These are phyloP conservation scores for Nigrospora sphaerica DNA, from an alignment of 2,329 filamentous ascomycete species.

Conservation along the genomic window DNA sequence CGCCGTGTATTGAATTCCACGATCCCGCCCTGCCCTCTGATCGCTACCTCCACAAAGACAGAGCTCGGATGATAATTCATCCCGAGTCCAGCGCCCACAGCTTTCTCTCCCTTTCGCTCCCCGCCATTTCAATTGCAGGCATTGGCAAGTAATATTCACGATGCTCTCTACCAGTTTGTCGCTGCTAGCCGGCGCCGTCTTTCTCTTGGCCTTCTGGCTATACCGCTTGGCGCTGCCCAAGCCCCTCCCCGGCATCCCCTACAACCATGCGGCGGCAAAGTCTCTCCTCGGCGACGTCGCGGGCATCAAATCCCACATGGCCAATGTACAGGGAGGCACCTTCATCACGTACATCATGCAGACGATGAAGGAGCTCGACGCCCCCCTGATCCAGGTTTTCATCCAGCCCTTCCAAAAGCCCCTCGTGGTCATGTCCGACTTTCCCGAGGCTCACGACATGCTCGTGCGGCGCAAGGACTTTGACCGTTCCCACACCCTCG, in stretches of 20 bases:
- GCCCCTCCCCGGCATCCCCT: slow-evolving; percentile 8
- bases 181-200: neutral
- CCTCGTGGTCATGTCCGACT: slow-evolving; percentile 6
- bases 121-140: too few relatives aligned
- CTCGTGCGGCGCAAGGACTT: slow-evolving; percentile 8
- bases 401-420: slow-evolving; percentile 5
- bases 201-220: too few relatives aligned
- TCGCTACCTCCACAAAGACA: too few relatives aligned
- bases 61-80: too few relatives aligned
- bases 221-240: slow-evolving; percentile 7
- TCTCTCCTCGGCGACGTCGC: slow-evolving; percentile 6
- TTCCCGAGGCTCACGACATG: slow-evolving; percentile 7
- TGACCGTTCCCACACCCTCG: neutral
- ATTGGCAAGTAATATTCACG: too few relatives aligned
- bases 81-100: too few relatives aligned
- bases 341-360: neutral
- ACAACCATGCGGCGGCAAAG: slow-evolving; percentile 4
- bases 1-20: too few relatives aligned
- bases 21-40: too few relatives aligned
- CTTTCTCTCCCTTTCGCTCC: too few relatives aligned
- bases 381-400: slow-evolving; percentile 9
- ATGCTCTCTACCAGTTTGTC: too few relatives aligned
- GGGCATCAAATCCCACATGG: neutral
- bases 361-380: neutral
- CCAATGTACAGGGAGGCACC: neutral